These are phyloP conservation scores for Volvox carteri DNA, from an alignment of 163 green algal species.

Conservation along the genomic window DNA sequence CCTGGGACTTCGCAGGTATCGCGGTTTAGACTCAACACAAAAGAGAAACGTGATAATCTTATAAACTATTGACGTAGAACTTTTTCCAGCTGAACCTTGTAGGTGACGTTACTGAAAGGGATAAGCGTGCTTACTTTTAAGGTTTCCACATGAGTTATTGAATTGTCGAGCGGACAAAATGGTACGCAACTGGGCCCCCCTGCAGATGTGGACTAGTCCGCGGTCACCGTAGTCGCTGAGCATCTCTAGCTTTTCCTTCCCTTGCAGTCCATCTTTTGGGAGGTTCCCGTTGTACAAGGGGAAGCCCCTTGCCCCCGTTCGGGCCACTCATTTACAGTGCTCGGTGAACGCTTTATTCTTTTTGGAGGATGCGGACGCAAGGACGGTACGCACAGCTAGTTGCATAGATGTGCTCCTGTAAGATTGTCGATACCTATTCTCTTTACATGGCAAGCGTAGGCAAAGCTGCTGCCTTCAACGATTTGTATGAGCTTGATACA, in stretches of 20 bases:
- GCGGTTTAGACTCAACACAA: no score
- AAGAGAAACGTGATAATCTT: background rate
- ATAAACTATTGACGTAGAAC: background rate
- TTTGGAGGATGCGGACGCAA: slow-evolving; percentile 85
- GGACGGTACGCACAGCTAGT: slow-evolving; percentile 66
- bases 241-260: background rate
- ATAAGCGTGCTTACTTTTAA: background rate
- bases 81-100: background rate
- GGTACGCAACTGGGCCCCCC: background rate
- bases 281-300: slow-evolving; percentile 50
- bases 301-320: slow-evolving; percentile 66
- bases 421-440: background rate
- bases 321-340: slow-evolving; percentile 83
- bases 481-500: slow-evolving; percentile 83
- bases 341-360: slow-evolving; percentile 79
- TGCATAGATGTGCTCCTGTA: background rate
- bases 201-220: slow-evolving; percentile 9
- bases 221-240: background rate
- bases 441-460: slow-evolving; percentile 44
- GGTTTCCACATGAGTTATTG: slow-evolving; percentile 30
- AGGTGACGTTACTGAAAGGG: background rate
- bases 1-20: no score
- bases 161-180: slow-evolving; percentile 12
- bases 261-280: slow-evolving; percentile 71
- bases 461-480: slow-evolving; percentile 83